A percentile compares a stretch with the other conserved stretches of the same genome.
Evolutionary conservation across 345 rosid genomes (phyloP).

Genomic region (Citrus medica): DNA sequence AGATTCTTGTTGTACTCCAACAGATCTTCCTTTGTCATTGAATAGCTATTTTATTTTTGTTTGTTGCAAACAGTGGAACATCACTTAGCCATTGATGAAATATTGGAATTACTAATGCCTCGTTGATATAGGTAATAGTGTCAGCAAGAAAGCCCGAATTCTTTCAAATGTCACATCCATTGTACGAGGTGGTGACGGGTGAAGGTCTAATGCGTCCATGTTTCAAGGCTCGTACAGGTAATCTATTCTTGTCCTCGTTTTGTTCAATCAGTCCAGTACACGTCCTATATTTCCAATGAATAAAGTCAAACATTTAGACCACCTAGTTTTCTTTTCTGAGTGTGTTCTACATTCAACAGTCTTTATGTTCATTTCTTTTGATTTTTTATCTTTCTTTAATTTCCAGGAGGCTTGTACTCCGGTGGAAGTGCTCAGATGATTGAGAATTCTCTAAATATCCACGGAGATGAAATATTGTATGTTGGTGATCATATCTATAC

Average conservation of each 20-base stretch:
- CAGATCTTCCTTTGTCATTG: not conserved
- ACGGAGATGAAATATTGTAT: constrained; percentile 93
- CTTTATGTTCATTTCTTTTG: not conserved
- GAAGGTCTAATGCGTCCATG: constrained; percentile 97
- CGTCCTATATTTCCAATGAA: not conserved
- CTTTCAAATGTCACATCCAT: constrained; percentile 95
- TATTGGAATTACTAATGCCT: not conserved
- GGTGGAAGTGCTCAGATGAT: constrained; percentile 99
- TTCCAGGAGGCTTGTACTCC: constrained; percentile 77
- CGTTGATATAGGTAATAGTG: constrained; percentile 64
- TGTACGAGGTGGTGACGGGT: constrained; percentile 91
- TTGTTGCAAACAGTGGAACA: not conserved
- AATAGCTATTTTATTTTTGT: not conserved
- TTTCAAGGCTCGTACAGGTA: constrained; percentile 87
- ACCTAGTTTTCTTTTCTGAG: not conserved
- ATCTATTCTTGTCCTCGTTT: constrained; percentile 18
- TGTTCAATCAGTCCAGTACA: constrained; percentile 2
- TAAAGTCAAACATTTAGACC: not conserved
- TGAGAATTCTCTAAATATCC: constrained; percentile 78
- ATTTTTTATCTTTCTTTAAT: constrained; percentile 11
- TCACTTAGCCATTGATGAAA: not conserved
- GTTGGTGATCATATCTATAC: constrained; percentile 98
- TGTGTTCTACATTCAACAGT: not conserved
- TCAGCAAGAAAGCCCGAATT: constrained; percentile 98
- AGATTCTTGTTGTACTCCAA: not conserved